phyloP scores from a whole-genome alignment of 176 grass and related monocot species.

The Canna indica region DNA sequence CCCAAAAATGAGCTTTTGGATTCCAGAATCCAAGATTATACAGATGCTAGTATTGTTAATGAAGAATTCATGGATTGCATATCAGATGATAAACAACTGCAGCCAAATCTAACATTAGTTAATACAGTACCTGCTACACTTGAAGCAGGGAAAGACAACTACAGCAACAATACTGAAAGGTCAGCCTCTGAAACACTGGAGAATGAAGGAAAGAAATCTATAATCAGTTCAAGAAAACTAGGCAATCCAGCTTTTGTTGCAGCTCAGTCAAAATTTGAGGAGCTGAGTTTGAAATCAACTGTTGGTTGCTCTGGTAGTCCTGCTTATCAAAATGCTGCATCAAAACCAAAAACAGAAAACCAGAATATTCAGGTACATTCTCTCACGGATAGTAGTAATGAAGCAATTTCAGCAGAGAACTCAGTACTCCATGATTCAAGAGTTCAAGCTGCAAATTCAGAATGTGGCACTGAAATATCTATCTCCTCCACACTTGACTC shows the following conservation, averaged over 20 bases:
- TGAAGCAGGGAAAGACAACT: conserved; percentile 27
- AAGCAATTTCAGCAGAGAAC: conserved; percentile 27
- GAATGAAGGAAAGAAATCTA: conserved; percentile 36
- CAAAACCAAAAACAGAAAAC: conserved; percentile 30
- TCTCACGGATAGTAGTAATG: conserved; percentile 33
- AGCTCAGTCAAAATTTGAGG: conserved; percentile 86
- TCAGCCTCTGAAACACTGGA: conserved; percentile 30
- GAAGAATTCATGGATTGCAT: conserved; percentile 22
- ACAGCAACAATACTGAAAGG: conserved; percentile 15
- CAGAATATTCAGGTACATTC: conserved; percentile 23
- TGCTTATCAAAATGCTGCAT: conserved; percentile 32
- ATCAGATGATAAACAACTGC: conserved; percentile 23
- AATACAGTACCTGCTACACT: conserved; percentile 23
- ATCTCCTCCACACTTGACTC: conserved; percentile 97
- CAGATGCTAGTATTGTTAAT: conserved; percentile 19
- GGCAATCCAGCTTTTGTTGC: conserved; percentile 84
- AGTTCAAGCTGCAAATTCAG: conserved; percentile 58
- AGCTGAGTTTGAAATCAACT: conserved; percentile 46
- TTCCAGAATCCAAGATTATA: conserved; percentile 9
- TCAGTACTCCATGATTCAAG: conserved; percentile 30
- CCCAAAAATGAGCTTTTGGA: conserved; percentile 25
- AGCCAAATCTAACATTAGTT: neutral
- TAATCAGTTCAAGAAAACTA: conserved; percentile 27
- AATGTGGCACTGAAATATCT: conserved; percentile 96
- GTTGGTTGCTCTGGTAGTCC: conserved; percentile 36